A percentile compares a stretch with the other conserved stretches of the same genome.
These are phyloP conservation scores for Apiospora kogelbergensis DNA, from an alignment of 2,329 filamentous ascomycete genomes.

Conservation along the genomic window DNA sequence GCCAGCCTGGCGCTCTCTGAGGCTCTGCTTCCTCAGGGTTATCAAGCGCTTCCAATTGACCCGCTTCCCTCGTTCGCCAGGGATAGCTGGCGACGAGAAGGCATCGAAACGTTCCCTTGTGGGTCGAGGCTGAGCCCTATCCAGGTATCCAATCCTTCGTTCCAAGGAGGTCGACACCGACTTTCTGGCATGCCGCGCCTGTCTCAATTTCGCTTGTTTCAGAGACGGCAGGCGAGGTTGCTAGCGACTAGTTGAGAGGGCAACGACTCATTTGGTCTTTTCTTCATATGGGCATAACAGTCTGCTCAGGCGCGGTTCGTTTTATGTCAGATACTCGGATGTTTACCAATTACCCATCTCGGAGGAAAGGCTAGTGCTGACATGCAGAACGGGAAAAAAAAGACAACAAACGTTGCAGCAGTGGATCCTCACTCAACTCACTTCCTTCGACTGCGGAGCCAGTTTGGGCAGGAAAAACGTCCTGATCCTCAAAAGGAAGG, in stretches of 20 bases:
- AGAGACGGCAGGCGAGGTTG: not conserved
- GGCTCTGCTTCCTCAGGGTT: not conserved
- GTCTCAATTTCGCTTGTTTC: not conserved
- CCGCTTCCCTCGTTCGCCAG: not conserved
- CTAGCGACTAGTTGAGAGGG: not conserved
- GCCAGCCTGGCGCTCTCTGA: not conserved
- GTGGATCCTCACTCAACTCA: not conserved
- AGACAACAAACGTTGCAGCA: not conserved
- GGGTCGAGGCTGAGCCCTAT: not conserved
- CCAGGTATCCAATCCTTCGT: not conserved
- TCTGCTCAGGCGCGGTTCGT: not conserved
- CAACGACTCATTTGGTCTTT: not conserved
- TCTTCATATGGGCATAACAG: not conserved
- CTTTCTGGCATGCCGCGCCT: not conserved
- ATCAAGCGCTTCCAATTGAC: not conserved
- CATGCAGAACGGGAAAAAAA: not conserved
- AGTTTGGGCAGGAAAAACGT: not conserved
- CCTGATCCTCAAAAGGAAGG: not conserved
- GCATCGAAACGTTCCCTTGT: not conserved
- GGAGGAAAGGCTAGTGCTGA: not conserved
- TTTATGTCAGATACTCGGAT: not conserved
- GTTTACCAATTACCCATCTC: not conserved
- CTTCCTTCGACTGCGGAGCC: not conserved
- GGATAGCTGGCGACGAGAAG: not conserved
- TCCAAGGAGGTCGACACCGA: not conserved